Conservation (phyloP, 352 stramenopile genomes). For the Albugo candida region DNA sequence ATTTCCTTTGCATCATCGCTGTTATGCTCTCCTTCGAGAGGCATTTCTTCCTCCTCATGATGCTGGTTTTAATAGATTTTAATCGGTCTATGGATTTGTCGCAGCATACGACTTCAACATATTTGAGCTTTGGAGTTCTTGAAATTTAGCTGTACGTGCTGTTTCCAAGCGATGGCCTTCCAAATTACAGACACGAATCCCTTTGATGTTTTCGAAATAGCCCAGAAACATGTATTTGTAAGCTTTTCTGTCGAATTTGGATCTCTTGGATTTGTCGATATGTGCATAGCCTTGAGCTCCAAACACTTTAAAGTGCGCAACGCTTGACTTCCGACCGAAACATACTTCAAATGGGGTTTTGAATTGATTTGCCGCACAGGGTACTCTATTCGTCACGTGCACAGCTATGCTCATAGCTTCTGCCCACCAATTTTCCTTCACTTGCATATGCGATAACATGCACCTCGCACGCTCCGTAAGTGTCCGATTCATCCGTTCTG, state of each 20-base stretch:
- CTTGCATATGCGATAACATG: conserved; percentile 6
- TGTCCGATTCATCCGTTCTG: conserved; percentile 10
- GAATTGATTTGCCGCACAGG: not conserved
- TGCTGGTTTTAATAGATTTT: no score
- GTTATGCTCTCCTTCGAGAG: not conserved
- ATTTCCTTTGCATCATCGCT: not conserved
- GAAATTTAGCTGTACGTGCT: not conserved
- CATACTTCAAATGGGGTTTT: no score
- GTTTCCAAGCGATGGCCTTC: not conserved
- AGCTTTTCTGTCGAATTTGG: conserved; percentile 9
- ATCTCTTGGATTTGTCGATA: conserved; percentile 4
- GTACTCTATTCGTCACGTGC: no score
- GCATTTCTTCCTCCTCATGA: not conserved
- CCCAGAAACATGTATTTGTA: conserved; percentile 13
- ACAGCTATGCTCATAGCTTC: no score
- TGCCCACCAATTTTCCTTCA: not conserved
- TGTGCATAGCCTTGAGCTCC: conserved; percentile 6
- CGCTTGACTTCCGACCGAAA: no score
- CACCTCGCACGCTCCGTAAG: conserved; percentile 6
- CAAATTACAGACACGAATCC: conserved; percentile 7
- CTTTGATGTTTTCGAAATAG: conserved; percentile 8
- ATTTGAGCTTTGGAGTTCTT: not conserved
- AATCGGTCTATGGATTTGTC: no score
- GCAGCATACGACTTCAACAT: not conserved
- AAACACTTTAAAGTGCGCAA: conserved; percentile 4